These are phyloP conservation scores for Eucalyptus globulus DNA, from an alignment of 345 rosid genomes.

Conservation along the genomic window DNA sequence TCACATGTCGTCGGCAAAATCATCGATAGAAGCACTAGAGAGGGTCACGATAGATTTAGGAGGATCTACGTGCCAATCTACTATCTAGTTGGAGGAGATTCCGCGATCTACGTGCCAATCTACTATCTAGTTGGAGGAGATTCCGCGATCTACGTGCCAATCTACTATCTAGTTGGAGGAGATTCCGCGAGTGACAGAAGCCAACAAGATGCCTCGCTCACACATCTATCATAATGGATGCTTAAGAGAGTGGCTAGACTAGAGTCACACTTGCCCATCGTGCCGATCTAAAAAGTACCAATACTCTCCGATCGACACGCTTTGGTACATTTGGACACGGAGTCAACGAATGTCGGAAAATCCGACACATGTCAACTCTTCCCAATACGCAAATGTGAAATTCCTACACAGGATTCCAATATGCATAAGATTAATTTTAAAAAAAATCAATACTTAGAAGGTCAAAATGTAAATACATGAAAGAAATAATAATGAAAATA, in stretches of 20 bases:
- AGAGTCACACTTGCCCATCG: background rate
- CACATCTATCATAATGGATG: background rate
- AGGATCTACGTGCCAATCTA: background rate
- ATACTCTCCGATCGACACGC: accelerated
- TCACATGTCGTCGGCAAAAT: background rate
- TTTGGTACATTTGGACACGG: accelerated
- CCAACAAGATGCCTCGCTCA: background rate
- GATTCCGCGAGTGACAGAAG: background rate
- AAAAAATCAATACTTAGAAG: no score
- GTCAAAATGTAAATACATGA: no score
- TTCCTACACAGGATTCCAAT: accelerated
- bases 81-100: background rate
- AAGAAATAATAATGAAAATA: no score
- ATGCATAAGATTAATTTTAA: accelerated
- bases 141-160: background rate
- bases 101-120: background rate
- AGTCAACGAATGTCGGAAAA: accelerated
- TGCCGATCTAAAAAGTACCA: accelerated
- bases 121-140: background rate
- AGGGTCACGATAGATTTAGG: background rate
- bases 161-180: background rate
- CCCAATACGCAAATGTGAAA: accelerated
- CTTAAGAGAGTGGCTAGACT: background rate
- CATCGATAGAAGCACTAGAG: background rate
- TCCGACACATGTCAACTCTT: no score